These are phyloP conservation scores for Aurantiochytrium sp. DNA, from an alignment of 108 stramenopile genomes.

Conservation along the genomic window DNA sequence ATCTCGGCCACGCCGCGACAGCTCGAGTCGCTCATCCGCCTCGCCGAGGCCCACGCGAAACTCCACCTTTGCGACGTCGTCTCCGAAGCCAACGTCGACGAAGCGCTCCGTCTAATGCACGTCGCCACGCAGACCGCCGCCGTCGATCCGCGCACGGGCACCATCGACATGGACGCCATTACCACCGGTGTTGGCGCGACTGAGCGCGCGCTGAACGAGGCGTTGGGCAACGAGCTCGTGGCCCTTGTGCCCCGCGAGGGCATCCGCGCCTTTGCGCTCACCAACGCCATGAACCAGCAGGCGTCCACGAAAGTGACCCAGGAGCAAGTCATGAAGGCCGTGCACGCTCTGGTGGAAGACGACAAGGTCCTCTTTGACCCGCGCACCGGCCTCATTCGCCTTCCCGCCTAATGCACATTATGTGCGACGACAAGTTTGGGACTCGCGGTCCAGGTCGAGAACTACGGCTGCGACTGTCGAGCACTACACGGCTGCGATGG, in stretches of 20 bases:
- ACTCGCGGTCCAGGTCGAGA: no score
- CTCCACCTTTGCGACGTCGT: conserved; percentile 74
- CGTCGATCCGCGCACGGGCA: conserved; percentile 92
- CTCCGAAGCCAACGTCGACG: conserved; percentile 72
- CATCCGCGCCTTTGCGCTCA: neutral
- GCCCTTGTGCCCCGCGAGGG: neutral
- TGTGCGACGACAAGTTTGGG: no score
- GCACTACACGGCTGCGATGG: no score
- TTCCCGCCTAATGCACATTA: neutral
- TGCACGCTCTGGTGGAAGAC: neutral
- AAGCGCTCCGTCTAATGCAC: conserved; percentile 88
- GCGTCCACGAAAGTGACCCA: neutral
- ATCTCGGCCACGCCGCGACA: conserved; percentile 98
- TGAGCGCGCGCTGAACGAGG: neutral
- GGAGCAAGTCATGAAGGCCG: conserved; percentile 3
- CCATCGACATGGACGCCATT: conserved; percentile 98
- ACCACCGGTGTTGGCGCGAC: conserved; percentile 64
- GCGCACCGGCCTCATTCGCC: neutral
- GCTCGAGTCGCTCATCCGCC: conserved; percentile 90
- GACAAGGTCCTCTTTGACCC: neutral
- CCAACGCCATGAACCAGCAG: neutral
- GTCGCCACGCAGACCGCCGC: conserved; percentile 94
- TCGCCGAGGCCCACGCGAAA: conserved; percentile 87
- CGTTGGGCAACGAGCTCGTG: neutral
- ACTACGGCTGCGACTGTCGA: no score